These are phyloP conservation scores for Phaeosphaeriaceae sp. DNA, from an alignment of 2,329 filamentous ascomycete genomes.

Conservation along the genomic window DNA sequence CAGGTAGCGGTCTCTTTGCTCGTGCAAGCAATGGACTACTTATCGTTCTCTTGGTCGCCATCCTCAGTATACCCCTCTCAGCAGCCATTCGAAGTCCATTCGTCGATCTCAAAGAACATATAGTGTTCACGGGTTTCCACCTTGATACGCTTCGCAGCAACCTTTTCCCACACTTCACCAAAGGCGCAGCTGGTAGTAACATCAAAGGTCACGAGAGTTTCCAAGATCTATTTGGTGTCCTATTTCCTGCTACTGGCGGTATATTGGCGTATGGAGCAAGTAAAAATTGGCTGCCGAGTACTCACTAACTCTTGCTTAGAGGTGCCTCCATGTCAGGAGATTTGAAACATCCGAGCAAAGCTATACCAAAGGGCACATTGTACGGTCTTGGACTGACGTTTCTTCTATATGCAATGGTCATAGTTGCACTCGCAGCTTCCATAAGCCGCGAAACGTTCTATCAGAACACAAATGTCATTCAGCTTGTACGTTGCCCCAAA, in stretches of 20 bases:
- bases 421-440: conserved; percentile 78
- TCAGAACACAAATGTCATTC: conserved; percentile 78
- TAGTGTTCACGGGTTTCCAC: conserved; percentile 81
- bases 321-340: conserved; percentile 93
- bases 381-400: conserved; percentile 80
- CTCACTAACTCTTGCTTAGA: conserved; percentile 51
- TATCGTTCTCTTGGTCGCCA: conserved; percentile 73
- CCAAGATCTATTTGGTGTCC: conserved; percentile 82
- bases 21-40: conserved; percentile 80
- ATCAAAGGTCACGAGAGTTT: conserved; percentile 72
- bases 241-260: conserved; percentile 75
- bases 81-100: conserved; percentile 74
- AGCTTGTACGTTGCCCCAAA: conserved; percentile 61
- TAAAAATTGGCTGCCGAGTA: not conserved
- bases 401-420: conserved; percentile 75
- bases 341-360: conserved; percentile 79
- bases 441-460: conserved; percentile 78
- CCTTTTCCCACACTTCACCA: conserved; percentile 70
- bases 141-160: conserved; percentile 75
- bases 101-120: conserved; percentile 63
- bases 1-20: conserved; percentile 81
- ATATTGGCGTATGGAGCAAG: conserved; percentile 60
- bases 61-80: conserved; percentile 84
- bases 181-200: conserved; percentile 67
- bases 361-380: conserved; percentile 84